phyloP scores from a whole-genome alignment of 257 asterid species.

The Solanum sejunctum region DNA sequence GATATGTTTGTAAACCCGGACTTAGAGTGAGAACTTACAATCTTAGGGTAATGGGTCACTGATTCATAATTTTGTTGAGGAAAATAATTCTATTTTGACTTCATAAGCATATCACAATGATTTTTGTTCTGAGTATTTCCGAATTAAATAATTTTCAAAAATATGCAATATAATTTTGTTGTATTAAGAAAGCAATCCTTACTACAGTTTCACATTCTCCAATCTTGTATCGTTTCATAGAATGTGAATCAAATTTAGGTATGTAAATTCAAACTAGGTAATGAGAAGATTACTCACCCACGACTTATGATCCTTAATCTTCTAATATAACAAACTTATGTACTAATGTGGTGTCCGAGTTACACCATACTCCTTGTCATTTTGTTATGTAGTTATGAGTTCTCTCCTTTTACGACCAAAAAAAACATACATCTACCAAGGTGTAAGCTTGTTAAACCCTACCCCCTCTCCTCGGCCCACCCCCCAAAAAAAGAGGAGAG shows the following conservation, averaged over 20 bases:
- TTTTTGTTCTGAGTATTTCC: not conserved
- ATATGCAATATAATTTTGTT: not conserved
- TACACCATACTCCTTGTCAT: not conserved
- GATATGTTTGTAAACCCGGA: not conserved
- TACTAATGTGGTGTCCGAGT: not conserved
- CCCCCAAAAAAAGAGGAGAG: not conserved
- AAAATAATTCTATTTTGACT: not conserved
- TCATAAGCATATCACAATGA: not conserved
- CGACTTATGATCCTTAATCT: not conserved
- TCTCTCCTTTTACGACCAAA: not conserved
- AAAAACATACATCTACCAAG: not conserved
- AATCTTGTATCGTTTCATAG: not conserved
- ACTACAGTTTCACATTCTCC: not conserved
- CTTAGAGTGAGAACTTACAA: not conserved
- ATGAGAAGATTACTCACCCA: not conserved
- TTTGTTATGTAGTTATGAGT: not conserved
- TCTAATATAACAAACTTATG: not conserved
- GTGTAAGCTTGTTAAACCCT: not conserved
- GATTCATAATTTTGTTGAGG: not conserved
- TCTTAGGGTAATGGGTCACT: not conserved
- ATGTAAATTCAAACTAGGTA: not conserved
- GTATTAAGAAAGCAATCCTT: too few species aligned
- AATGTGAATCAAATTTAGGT: not conserved
- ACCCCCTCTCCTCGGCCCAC: too few species aligned
- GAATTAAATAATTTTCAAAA: not conserved